Conservation (phyloP, 2,329 filamentous ascomycete species). For the Aspergillus unguis region DNA sequence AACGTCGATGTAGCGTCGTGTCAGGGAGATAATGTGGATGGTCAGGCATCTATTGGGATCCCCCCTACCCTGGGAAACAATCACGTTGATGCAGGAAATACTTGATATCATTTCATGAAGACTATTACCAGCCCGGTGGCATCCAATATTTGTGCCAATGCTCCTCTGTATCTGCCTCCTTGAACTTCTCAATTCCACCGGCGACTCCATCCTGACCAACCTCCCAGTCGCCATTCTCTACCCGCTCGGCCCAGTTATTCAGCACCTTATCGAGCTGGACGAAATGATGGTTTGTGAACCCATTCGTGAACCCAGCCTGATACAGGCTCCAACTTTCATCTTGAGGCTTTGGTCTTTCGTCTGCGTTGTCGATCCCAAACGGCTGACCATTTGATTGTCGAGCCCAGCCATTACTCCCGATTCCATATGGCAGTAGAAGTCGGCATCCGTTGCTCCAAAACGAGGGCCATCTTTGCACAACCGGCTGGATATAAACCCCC, state of each 20-base stretch:
- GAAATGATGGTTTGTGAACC: conserved; percentile 6
- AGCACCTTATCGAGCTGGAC: conserved; percentile 26
- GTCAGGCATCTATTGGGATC: too few species aligned
- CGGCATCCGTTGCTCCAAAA: conserved; percentile 11
- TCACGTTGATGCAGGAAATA: too few species aligned
- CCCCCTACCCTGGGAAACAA: too few species aligned
- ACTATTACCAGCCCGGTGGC: neutral
- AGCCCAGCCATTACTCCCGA: conserved; percentile 14
- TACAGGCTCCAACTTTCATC: conserved; percentile 12
- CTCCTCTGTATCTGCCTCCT: conserved; percentile 26
- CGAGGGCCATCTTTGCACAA: neutral
- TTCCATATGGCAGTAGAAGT: conserved; percentile 16
- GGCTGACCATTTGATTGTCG: conserved; percentile 15
- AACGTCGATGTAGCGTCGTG: too few species aligned
- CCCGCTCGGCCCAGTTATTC: conserved; percentile 22
- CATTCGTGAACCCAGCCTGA: conserved; percentile 9
- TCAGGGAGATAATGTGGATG: too few species aligned
- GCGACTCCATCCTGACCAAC: conserved; percentile 24
- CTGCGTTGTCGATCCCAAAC: conserved; percentile 4
- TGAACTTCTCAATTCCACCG: conserved; percentile 29
- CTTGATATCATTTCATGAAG: too few species aligned
- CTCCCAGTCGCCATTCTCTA: conserved; percentile 25
- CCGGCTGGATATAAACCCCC: neutral
- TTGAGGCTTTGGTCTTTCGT: conserved; percentile 8
- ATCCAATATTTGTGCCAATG: conserved; percentile 22